Conservation (phyloP, 169 alveolate species). For the Babesia caballi region DNA sequence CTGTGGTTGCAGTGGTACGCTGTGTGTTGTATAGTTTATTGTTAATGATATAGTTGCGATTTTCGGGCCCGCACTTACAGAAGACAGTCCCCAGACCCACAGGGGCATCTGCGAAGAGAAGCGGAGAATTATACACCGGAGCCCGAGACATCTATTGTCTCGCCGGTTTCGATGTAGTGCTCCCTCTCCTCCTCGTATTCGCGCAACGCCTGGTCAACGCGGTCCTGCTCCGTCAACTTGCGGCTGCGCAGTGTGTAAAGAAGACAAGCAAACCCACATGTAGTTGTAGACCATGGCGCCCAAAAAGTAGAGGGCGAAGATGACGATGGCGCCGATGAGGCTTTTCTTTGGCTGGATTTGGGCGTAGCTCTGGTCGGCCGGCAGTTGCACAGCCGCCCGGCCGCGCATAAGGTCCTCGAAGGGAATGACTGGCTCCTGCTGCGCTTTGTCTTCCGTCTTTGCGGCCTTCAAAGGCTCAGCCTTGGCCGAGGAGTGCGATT, state of each 20-base stretch:
- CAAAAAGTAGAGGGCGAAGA: constrained; percentile 20
- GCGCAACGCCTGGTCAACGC: constrained; percentile 43
- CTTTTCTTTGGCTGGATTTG: constrained; percentile 35
- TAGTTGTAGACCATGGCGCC: constrained; percentile 39
- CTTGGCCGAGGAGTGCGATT: too few relatives aligned
- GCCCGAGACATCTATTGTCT: constrained; percentile 27
- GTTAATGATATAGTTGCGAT: too few relatives aligned
- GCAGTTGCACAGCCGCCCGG: neutral
- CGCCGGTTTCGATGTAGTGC: constrained; percentile 63
- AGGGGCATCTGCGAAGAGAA: too few relatives aligned
- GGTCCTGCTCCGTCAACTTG: constrained; percentile 26
- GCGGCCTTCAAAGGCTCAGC: neutral
- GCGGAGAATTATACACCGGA: neutral
- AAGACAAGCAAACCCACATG: constrained; percentile 2
- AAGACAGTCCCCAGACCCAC: too few relatives aligned
- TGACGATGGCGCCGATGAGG: constrained; percentile 24
- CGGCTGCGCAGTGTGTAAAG: constrained; percentile 6
- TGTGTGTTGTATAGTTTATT: too few relatives aligned
- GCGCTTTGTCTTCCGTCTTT: neutral
- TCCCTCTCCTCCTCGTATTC: constrained; percentile 53
- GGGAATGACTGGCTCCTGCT: neutral
- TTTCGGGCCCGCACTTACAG: too few relatives aligned
- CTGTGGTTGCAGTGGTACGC: too few relatives aligned
- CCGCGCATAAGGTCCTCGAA: constrained; percentile 17
- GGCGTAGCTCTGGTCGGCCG: neutral